A percentile compares a stretch with the other conserved stretches of the same genome.
Evolutionary conservation across 192 early-diverging fungal species (phyloP).

Genomic region (Backusella circina): DNA sequence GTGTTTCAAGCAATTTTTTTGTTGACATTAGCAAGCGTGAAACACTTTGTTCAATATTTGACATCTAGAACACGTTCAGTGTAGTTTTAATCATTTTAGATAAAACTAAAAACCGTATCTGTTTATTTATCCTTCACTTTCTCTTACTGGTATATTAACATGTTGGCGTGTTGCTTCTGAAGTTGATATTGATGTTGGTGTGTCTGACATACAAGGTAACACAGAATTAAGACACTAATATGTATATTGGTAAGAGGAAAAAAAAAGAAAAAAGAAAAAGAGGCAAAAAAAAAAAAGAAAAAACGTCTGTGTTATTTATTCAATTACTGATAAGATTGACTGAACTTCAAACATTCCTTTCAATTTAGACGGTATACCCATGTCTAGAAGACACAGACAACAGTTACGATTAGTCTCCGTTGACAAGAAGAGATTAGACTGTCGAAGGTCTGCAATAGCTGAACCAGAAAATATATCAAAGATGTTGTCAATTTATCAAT

Average conservation of each 20-base stretch:
- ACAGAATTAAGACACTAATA: background rate
- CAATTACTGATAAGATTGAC: background rate
- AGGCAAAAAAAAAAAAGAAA: background rate
- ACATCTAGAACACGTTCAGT: background rate
- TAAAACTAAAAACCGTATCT: background rate
- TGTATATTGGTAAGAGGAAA: background rate
- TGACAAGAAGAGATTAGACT: too few species aligned
- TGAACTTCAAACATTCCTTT: conserved; percentile 5
- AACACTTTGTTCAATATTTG: background rate
- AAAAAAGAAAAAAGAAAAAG: background rate
- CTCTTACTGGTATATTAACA: background rate
- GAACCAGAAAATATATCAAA: too few species aligned
- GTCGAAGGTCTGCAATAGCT: too few species aligned
- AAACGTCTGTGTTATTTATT: background rate
- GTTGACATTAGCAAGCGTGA: background rate
- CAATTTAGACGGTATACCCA: too few species aligned
- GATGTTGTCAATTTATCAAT: too few species aligned
- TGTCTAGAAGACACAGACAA: too few species aligned
- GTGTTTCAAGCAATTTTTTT: background rate
- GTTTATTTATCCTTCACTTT: background rate
- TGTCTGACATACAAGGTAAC: background rate
- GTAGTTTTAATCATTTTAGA: background rate
- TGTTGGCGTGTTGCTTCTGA: background rate
- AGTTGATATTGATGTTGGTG: background rate
- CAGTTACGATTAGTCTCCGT: too few species aligned